Percentiles rank a stretch among this genome's conserved stretches.
Conservation (phyloP, 2,329 filamentous ascomycete genomes). For the Stagonosporopsis vannaccii region DNA sequence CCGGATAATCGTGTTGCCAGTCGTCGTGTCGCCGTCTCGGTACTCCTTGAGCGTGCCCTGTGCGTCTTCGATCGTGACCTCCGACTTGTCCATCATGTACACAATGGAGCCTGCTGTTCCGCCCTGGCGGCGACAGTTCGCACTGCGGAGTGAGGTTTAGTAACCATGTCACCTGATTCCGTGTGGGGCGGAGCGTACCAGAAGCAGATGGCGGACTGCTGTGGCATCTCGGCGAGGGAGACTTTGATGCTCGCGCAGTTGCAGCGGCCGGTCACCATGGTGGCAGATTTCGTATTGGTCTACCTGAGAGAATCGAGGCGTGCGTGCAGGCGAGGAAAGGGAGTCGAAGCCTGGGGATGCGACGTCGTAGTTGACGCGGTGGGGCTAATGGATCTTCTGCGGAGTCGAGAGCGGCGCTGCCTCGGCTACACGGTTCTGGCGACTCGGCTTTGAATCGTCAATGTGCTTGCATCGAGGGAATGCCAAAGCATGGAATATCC, state of each 20-base stretch:
- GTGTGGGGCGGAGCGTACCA: constrained; percentile 24
- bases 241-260: constrained; percentile 42
- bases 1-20: constrained; percentile 36
- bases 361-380: not conserved
- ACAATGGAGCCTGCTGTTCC: constrained; percentile 30
- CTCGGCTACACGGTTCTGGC: constrained; percentile 2
- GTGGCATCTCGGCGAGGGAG: constrained; percentile 29
- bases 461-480: not conserved
- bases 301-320: not conserved
- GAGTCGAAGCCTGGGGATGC: not conserved
- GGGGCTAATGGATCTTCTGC: not conserved
- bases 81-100: constrained; percentile 29
- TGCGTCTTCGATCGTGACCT: constrained; percentile 33
- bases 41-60: constrained; percentile 34
- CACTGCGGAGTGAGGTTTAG: constrained; percentile 19
- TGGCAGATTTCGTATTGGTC: not conserved
- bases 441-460: not conserved
- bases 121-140: constrained; percentile 41
- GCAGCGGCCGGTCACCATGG: constrained; percentile 40
- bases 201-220: constrained; percentile 38
- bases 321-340: not conserved
- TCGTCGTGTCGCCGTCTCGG: constrained; percentile 36
- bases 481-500: not conserved
- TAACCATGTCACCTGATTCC: too few relatives aligned
- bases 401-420: constrained; percentile 3